Percentiles rank a stretch among this genome's conserved stretches.
Evolutionary conservation across 768 basidiomycete genomes (phyloP).

Genomic region (Pholiota molesta): DNA sequence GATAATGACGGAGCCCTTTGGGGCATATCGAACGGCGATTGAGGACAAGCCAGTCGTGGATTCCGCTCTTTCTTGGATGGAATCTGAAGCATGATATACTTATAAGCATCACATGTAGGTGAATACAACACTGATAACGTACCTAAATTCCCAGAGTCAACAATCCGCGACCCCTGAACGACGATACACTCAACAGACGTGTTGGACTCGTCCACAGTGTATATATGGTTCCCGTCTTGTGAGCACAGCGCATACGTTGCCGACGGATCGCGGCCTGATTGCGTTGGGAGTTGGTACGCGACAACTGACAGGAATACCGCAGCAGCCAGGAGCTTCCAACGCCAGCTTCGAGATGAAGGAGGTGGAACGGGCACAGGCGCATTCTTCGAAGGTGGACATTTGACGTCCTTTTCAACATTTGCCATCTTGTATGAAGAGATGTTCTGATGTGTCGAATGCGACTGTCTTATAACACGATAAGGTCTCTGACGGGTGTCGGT

Average conservation of each 20-base stretch:
- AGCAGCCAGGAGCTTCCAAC: background rate
- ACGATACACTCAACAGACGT: conserved; percentile 64
- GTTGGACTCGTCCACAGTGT: conserved; percentile 63
- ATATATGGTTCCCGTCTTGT: conserved; percentile 50
- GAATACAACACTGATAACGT: conserved; percentile 21
- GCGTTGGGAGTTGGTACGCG: background rate
- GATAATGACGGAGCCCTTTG: conserved; percentile 61
- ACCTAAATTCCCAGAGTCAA: conserved; percentile 60
- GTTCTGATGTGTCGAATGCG: too few relatives aligned
- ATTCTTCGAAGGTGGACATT: too few relatives aligned
- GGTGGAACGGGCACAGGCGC: background rate
- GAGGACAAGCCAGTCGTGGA: background rate
- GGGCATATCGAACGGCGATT: conserved; percentile 47
- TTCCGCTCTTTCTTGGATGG: conserved; percentile 36
- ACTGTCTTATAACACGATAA: too few relatives aligned
- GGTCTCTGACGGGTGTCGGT: too few relatives aligned
- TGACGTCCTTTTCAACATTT: too few relatives aligned
- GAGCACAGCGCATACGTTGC: conserved; percentile 64
- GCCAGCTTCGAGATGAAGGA: background rate
- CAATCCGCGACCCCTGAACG: conserved; percentile 51
- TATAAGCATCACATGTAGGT: background rate
- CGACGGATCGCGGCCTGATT: background rate
- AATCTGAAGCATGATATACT: conserved; percentile 13
- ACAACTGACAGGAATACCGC: background rate
- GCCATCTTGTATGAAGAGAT: too few relatives aligned